These are phyloP conservation scores for Alternaria ventricosa DNA, from an alignment of 2,329 filamentous ascomycete genomes.

Conservation along the genomic window DNA sequence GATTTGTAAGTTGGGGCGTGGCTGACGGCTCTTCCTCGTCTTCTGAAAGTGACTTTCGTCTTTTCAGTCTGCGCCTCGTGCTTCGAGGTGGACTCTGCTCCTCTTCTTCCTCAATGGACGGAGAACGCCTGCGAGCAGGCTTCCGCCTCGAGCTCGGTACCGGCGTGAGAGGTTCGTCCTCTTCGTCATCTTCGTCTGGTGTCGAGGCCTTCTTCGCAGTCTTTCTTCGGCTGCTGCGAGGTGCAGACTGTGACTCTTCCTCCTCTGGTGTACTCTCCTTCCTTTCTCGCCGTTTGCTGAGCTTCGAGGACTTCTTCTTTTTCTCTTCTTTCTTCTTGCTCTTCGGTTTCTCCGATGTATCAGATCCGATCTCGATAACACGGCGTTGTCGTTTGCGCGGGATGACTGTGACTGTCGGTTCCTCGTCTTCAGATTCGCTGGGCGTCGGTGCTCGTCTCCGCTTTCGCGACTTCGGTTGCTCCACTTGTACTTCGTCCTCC, in stretches of 20 bases:
- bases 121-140: neutral
- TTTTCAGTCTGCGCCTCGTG: slow-evolving; percentile 7
- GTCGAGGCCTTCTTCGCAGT: slow-evolving; percentile 1
- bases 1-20: slow-evolving; percentile 25
- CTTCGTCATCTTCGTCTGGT: slow-evolving; percentile 5
- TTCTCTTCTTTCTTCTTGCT: slow-evolving; percentile 4
- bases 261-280: slow-evolving; percentile 1
- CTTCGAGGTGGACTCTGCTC: slow-evolving; percentile 9
- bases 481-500: neutral
- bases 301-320: neutral
- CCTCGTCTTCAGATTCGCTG: slow-evolving; percentile 8
- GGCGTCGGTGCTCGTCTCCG: slow-evolving; percentile 16
- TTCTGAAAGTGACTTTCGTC: slow-evolving; percentile 6
- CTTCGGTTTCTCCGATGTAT: slow-evolving; percentile 1
- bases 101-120: slow-evolving; percentile 9
- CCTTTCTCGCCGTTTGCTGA: neutral
- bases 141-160: neutral
- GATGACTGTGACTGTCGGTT: slow-evolving; percentile 19
- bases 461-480: slow-evolving; percentile 19
- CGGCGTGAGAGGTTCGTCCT: slow-evolving; percentile 5
- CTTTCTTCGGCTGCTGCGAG: slow-evolving; percentile 13
- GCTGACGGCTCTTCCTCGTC: slow-evolving; percentile 8
- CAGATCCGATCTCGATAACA: neutral
- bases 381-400: slow-evolving; percentile 18
- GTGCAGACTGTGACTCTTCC: neutral